These are phyloP conservation scores for Aquilaria malaccensis DNA, from an alignment of 345 rosid genomes.

Conservation along the genomic window DNA sequence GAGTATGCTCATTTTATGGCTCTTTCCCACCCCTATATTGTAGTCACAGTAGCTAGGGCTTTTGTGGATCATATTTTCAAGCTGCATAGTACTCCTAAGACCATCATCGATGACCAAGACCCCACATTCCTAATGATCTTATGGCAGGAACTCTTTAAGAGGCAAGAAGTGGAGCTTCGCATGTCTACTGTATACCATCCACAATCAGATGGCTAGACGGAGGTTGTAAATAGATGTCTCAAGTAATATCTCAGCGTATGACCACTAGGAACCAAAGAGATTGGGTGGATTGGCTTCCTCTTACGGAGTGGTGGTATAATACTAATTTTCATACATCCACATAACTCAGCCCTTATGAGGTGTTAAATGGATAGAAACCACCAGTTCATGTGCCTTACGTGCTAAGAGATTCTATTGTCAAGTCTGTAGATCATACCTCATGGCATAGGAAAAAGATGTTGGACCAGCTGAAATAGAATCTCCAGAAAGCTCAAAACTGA, in stretches of 20 bases:
- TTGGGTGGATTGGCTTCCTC: neutral
- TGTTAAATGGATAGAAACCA: neutral
- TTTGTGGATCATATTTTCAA: neutral
- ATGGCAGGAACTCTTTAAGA: neutral
- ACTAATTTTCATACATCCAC: neutral
- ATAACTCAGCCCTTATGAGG: neutral
- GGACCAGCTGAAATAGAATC: neutral
- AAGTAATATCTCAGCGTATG: neutral
- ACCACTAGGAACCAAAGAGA: neutral
- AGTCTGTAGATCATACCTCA: neutral
- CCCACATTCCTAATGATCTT: neutral
- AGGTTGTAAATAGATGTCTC: neutral
- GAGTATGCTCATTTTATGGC: conserved; percentile 13
- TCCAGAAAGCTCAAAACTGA: neutral
- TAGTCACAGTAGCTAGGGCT: neutral
- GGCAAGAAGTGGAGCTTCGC: neutral
- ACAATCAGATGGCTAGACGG: neutral
- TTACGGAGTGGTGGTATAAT: neutral
- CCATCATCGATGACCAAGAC: neutral
- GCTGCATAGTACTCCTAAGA: neutral
- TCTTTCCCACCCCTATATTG: neutral
- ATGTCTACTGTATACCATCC: neutral
- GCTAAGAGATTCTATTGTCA: neutral
- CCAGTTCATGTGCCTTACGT: neutral
- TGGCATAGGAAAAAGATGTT: neutral